These are phyloP conservation scores for Solanum ossicruentum DNA, from an alignment of 257 asterid species.

Conservation along the genomic window DNA sequence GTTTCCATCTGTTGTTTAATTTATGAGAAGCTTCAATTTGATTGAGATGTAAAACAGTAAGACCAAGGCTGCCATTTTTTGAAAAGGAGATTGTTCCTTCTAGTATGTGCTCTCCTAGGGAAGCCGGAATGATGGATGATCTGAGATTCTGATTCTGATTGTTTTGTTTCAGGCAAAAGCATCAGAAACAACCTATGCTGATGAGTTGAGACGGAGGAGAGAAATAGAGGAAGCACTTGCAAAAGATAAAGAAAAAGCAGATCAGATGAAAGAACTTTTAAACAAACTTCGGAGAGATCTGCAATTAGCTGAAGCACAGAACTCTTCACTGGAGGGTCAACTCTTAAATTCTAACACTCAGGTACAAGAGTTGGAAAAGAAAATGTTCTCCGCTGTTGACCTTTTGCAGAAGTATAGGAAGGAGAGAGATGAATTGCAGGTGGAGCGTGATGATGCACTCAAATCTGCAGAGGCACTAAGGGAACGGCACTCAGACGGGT, in stretches of 20 bases:
- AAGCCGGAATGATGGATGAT: background rate
- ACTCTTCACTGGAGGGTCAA: constrained; percentile 41
- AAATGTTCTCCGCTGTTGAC: constrained; percentile 65
- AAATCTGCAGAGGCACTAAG: constrained; percentile 50
- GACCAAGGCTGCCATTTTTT: background rate
- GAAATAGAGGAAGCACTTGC: constrained; percentile 60
- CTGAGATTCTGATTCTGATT: background rate
- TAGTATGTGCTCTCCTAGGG: background rate
- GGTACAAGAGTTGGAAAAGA: constrained; percentile 63
- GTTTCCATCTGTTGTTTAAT: background rate
- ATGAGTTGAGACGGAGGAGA: constrained; percentile 47
- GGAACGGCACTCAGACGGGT: constrained; percentile 31
- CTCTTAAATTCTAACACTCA: constrained; percentile 37
- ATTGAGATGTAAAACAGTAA: background rate
- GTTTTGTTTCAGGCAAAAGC: constrained; percentile 36
- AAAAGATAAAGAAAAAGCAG: constrained; percentile 42
- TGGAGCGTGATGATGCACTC: constrained; percentile 57
- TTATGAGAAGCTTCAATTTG: background rate
- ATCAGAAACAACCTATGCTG: constrained; percentile 37
- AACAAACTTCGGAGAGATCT: constrained; percentile 33
- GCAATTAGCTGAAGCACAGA: constrained; percentile 37
- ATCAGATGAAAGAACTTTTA: constrained; percentile 33
- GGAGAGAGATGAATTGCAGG: constrained; percentile 66
- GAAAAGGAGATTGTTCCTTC: background rate
- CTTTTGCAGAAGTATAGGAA: constrained; percentile 66